Evolutionary conservation across 352 stramenopile species (phyloP).

Genomic region (Globisporangium emineosum): DNA sequence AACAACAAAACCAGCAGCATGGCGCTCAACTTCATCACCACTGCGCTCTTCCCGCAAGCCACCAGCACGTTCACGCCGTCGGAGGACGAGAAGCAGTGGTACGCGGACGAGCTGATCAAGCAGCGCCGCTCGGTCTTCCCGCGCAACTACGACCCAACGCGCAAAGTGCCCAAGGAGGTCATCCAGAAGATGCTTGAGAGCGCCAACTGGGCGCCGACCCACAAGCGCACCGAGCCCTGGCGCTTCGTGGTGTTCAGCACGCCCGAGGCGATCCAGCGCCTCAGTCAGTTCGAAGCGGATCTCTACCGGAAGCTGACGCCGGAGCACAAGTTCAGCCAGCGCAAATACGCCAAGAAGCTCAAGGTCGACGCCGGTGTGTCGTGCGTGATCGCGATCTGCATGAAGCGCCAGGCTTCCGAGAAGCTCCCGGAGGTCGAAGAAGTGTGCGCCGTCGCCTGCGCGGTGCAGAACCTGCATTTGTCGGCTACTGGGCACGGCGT

Average conservation of each 20-base stretch:
- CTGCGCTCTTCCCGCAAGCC: slow-evolving; percentile 12
- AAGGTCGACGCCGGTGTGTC: slow-evolving; percentile 59
- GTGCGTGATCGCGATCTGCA: slow-evolving; percentile 81
- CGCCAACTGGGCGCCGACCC: slow-evolving; percentile 83
- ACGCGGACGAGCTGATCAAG: slow-evolving; percentile 73
- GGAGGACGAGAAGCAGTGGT: slow-evolving; percentile 41
- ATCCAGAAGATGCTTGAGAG: slow-evolving; percentile 74
- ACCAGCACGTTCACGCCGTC: slow-evolving; percentile 10
- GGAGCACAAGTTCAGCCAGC: slow-evolving; percentile 65
- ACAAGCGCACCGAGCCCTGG: slow-evolving; percentile 81
- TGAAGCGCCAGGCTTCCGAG: slow-evolving; percentile 84
- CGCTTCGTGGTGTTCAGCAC: slow-evolving; percentile 77
- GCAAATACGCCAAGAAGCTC: slow-evolving; percentile 79
- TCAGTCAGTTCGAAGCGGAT: slow-evolving; percentile 63
- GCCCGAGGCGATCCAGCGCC: slow-evolving; percentile 42
- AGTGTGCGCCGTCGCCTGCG: slow-evolving; percentile 67
- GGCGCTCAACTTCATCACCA: slow-evolving; percentile 16
- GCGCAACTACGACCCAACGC: slow-evolving; percentile 55
- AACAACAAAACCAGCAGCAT: not conserved
- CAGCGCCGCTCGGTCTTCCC: slow-evolving; percentile 76
- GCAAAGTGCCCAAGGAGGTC: slow-evolving; percentile 48
- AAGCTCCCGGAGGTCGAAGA: slow-evolving; percentile 82
- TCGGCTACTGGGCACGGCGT: slow-evolving; percentile 57
- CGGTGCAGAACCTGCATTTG: slow-evolving; percentile 86
- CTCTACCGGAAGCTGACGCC: slow-evolving; percentile 70